Evolutionary conservation across 345 rosid species (phyloP).

Genomic region (Odontarrhena argentea): DNA sequence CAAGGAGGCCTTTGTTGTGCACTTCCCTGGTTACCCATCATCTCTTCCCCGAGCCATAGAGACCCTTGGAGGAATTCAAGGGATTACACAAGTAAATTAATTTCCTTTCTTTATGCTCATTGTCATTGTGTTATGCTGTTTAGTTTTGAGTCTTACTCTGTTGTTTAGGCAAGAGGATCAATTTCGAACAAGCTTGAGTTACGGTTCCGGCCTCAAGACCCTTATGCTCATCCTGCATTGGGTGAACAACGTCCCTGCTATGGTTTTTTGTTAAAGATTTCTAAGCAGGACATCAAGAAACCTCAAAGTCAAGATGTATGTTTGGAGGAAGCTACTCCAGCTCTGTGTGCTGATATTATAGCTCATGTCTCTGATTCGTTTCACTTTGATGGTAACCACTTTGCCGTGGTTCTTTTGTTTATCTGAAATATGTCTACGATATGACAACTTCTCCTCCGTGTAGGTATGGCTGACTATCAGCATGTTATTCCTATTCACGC

Average conservation of each 20-base stretch:
- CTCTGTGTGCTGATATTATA: slow-evolving; percentile 71
- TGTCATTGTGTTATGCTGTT: neutral
- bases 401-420: neutral
- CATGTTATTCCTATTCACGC: slow-evolving; percentile 95
- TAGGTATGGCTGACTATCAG: slow-evolving; percentile 97
- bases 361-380: slow-evolving; percentile 69
- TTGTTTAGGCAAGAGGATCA: slow-evolving; percentile 60
- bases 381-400: slow-evolving; percentile 67
- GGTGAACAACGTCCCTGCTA: slow-evolving; percentile 69
- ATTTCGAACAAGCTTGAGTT: slow-evolving; percentile 69
- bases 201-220: slow-evolving; percentile 87
- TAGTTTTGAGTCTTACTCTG: neutral
- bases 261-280: slow-evolving; percentile 60
- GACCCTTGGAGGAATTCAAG: slow-evolving; percentile 77
- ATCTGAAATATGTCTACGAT: neutral
- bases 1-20: slow-evolving; percentile 64
- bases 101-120: too few species aligned
- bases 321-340: slow-evolving; percentile 40
- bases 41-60: slow-evolving; percentile 69
- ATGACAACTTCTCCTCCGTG: neutral
- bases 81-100: slow-evolving; percentile 54
- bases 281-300: slow-evolving; percentile 46
- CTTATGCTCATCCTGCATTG: slow-evolving; percentile 75
- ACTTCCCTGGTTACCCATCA: slow-evolving; percentile 88
- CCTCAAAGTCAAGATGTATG: slow-evolving; percentile 40